Evolutionary conservation across 257 asterid species (phyloP).

Genomic region (Linaria vulgaris): DNA sequence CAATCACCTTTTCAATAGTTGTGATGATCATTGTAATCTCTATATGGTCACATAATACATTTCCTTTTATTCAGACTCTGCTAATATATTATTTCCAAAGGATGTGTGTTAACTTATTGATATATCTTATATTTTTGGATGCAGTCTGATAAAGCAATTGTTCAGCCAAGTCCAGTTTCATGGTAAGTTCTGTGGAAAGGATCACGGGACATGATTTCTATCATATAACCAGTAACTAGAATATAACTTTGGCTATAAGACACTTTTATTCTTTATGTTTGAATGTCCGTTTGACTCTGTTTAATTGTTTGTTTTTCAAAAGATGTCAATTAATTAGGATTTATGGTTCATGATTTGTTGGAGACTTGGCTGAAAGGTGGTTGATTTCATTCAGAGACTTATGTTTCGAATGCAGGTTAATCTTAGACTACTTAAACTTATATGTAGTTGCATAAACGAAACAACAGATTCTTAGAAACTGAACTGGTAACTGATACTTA

Average conservation of each 20-base stretch:
- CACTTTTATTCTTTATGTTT: background rate
- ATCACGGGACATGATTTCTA: constrained; percentile 8
- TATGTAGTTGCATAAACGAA: background rate
- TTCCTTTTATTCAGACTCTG: background rate
- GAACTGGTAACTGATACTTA: background rate
- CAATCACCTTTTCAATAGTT: background rate
- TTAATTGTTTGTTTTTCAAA: background rate
- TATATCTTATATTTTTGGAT: constrained; percentile 28
- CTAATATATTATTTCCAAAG: no score
- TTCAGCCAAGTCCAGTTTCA: constrained; percentile 79
- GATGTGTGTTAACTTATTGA: background rate
- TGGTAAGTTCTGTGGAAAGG: constrained; percentile 50
- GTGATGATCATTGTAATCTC: background rate
- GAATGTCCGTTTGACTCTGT: constrained; percentile 4
- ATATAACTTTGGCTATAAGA: background rate
- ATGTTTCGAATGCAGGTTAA: constrained; percentile 1
- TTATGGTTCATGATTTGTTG: constrained; percentile 5
- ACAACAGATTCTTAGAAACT: background rate
- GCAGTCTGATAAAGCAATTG: constrained; percentile 75
- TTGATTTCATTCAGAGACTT: background rate
- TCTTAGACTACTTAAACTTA: background rate
- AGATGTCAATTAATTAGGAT: background rate
- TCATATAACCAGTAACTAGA: background rate
- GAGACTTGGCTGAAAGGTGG: background rate
- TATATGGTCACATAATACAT: background rate